Evolutionary conservation across 352 stramenopile species (phyloP), one percentile per base, ranked within the genome.

Genomic region (Phytophthora agathidicida): DNA sequence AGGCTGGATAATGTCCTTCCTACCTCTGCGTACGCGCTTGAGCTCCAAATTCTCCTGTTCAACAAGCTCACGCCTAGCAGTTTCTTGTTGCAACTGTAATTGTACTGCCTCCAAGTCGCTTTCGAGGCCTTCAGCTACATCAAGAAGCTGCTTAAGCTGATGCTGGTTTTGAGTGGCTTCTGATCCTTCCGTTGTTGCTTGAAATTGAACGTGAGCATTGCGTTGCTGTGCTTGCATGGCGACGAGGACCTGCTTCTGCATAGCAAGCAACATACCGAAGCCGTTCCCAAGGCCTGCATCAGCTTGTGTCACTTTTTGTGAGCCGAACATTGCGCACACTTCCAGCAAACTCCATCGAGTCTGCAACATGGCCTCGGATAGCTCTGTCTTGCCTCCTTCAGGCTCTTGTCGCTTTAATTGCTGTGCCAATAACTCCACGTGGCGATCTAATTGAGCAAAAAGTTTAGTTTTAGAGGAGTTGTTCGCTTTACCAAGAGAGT

Each of bases 91-190:
- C 3, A 83, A 71, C 3, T 70, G 60, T 2, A 61, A 43, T 30
- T 86, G 75, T 1, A 77, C 60, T 0, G 53, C 59, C 43, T 88
- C 79, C 7, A 91, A 39, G 22, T 91, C 81, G 11, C 46, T 74
- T 53, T 91, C 82, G 0, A 91, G 75, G 0, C 65, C 69, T 56
- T 89, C 79, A 7, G 79, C 80, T 0, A 89, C 79, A 27, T 89
- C 79, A 6, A 91, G 65, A 7, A 91, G 62, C 38, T 76, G 46
- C n/a, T 86, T 81, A 31, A 87, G 75, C 48, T 88, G 78, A 5
- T 75, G 42, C 47, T 82, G 65, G 30, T 61, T 76, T 58, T 50
- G 57, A 27, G 17, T n/a, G 19, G 32, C 16, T 57, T 37, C 9
- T 45, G 57, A 11, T 9, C 32, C 36, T 5, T 51, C 63, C 19